Conservation (phyloP, 306 rosid species). For the Vachellia collinsii region DNA sequence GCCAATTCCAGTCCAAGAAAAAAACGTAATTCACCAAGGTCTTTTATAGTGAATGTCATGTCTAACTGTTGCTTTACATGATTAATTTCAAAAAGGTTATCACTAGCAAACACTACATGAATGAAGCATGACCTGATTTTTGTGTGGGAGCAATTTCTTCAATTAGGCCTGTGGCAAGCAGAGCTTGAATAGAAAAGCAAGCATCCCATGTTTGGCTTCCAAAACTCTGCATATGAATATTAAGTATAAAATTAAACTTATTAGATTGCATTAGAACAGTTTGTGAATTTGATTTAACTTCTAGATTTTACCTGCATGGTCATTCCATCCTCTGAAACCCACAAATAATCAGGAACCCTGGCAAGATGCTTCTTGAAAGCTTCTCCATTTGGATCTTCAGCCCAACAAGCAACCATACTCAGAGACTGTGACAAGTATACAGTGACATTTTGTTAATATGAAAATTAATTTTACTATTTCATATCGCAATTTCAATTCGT, state of each 20-base stretch:
- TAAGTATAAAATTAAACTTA: neutral
- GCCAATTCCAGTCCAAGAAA: no score
- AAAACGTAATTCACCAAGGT: no score
- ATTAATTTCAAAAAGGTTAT: no score
- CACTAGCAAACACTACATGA: no score
- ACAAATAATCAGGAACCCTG: conserved; percentile 1
- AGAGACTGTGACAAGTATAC: neutral
- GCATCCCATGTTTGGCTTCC: conserved; percentile 10
- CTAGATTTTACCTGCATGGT: neutral
- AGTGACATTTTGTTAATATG: neutral
- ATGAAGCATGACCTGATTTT: no score
- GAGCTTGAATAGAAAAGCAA: neutral
- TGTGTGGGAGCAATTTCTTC: neutral
- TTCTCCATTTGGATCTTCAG: conserved; percentile 2
- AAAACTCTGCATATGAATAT: neutral
- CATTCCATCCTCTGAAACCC: conserved; percentile 11
- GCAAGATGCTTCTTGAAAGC: conserved; percentile 13
- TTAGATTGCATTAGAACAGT: neutral
- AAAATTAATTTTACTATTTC: neutral
- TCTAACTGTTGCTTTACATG: no score
- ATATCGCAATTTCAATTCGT: neutral
- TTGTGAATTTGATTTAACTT: neutral
- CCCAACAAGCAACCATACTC: neutral
- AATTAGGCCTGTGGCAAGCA: neutral
- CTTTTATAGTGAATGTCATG: no score